Evolutionary conservation across 2,329 filamentous ascomycete genomes (phyloP).

Genomic region (Paracorniculantispora psalliotae): DNA sequence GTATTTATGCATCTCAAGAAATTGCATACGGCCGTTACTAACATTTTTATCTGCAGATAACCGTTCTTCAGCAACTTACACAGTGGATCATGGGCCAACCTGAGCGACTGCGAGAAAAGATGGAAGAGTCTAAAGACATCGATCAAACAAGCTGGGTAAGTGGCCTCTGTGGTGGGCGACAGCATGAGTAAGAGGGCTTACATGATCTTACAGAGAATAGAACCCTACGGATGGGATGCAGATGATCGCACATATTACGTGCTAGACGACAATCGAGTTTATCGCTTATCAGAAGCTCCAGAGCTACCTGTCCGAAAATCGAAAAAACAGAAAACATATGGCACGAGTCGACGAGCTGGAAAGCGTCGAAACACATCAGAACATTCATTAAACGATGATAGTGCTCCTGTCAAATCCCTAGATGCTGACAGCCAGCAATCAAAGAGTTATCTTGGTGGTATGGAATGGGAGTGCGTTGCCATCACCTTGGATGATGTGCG

Average conservation of each 20-base stretch:
- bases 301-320: conserved; percentile 56
- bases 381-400: not conserved
- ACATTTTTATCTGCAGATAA: conserved; percentile 43
- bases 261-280: conserved; percentile 89
- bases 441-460: conserved; percentile 66
- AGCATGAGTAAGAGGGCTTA: conserved; percentile 12
- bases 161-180: not conserved
- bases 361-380: conserved; percentile 60
- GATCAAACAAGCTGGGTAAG: conserved; percentile 80
- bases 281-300: conserved; percentile 75
- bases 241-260: conserved; percentile 85
- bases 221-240: conserved; percentile 82
- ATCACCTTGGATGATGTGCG: conserved; percentile 75
- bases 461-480: conserved; percentile 88
- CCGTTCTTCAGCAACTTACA: conserved; percentile 80
- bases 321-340: conserved; percentile 49
- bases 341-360: conserved; percentile 58
- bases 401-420: conserved; percentile 21
- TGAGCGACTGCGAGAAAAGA: conserved; percentile 79
- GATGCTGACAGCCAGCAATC: conserved; percentile 29
- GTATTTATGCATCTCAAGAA: conserved; percentile 34
- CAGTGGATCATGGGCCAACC: conserved; percentile 85
- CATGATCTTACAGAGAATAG: conserved; percentile 54
- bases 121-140: conserved; percentile 73
- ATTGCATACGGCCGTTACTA: not conserved